phyloP scores from a whole-genome alignment of 768 basidiomycete genomes.

The Hypholoma sublateritium region DNA sequence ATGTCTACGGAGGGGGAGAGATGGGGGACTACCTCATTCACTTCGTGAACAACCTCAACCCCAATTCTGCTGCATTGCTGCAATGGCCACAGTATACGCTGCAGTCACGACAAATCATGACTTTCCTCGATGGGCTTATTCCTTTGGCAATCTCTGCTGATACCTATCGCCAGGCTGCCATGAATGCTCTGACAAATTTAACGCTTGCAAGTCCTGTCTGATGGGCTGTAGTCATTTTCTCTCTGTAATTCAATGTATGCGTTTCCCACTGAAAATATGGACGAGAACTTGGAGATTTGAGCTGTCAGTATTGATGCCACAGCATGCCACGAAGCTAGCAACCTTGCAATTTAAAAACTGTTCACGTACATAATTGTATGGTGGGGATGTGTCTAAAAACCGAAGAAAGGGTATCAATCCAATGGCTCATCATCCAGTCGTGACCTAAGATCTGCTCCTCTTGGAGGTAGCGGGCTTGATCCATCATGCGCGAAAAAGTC shows the following conservation, averaged over 20 bases:
- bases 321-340: background rate
- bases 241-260: no score
- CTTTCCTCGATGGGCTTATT: conserved; percentile 28
- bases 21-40: conserved; percentile 46
- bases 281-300: background rate
- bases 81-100: conserved; percentile 25
- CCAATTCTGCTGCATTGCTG: conserved; percentile 12
- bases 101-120: conserved; percentile 26
- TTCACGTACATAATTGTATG: conserved; percentile 1
- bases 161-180: conserved; percentile 26
- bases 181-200: conserved; percentile 25
- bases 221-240: background rate
- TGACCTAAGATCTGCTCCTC: conserved; percentile 21
- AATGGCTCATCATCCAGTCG: conserved; percentile 24
- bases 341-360: background rate
- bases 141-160: conserved; percentile 26
- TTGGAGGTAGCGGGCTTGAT: conserved; percentile 34
- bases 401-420: conserved; percentile 11
- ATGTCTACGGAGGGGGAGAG: conserved; percentile 39
- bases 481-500: conserved; percentile 64
- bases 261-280: no score
- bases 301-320: background rate
- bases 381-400: background rate
- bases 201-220: conserved; percentile 20
- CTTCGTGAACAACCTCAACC: conserved; percentile 33